Conservation (phyloP, 192 early-diverging fungal genomes). For the Coemansia sp. region DNA sequence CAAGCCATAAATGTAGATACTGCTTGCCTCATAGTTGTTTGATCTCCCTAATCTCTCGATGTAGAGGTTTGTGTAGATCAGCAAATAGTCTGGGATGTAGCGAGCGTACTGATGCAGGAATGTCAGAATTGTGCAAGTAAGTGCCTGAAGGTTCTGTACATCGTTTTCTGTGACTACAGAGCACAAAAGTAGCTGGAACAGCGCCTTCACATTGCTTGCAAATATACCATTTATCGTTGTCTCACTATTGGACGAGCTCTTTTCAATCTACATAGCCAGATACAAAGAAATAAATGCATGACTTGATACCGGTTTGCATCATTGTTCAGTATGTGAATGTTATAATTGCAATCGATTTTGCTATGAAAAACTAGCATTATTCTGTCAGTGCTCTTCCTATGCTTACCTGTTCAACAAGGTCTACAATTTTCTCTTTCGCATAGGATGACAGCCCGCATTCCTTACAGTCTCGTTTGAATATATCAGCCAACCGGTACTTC, state of each 20-base stretch:
- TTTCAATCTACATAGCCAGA: conserved; percentile 24
- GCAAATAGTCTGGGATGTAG: conserved; percentile 29
- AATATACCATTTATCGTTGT: conserved; percentile 19
- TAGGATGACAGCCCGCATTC: not conserved
- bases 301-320: not conserved
- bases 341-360: not conserved
- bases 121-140: conserved; percentile 24
- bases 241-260: conserved; percentile 11
- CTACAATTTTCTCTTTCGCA: not conserved
- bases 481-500: not conserved
- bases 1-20: conserved; percentile 36
- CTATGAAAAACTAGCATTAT: not conserved
- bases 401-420: not conserved
- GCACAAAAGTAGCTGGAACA: conserved; percentile 30
- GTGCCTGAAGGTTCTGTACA: conserved; percentile 26
- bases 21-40: conserved; percentile 13
- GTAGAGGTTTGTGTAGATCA: conserved; percentile 28
- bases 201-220: conserved; percentile 14
- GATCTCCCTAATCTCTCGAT: conserved; percentile 24
- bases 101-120: conserved; percentile 41
- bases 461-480: not conserved
- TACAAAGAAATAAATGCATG: not conserved
- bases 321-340: not conserved
- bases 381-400: not conserved
- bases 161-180: conserved; percentile 29